These are phyloP conservation scores for Ceratocystis harringtonii DNA, from an alignment of 2,329 filamentous ascomycete species.

Conservation along the genomic window DNA sequence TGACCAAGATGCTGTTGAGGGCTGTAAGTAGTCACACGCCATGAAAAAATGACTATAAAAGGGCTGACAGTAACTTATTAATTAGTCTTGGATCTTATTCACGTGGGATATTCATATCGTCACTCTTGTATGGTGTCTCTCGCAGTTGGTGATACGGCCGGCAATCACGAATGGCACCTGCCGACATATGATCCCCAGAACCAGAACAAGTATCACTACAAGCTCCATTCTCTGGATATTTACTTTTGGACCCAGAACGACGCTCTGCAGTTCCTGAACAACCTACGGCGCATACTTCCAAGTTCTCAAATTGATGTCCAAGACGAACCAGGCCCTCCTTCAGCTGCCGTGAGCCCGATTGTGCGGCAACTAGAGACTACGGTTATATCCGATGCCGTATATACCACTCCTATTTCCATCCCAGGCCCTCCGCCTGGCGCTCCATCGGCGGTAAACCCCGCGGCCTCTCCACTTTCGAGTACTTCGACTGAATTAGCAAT, in stretches of 20 bases:
- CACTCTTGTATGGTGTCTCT: conserved; percentile 58
- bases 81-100: conserved; percentile 49
- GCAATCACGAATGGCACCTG: conserved; percentile 56
- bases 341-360: conserved; percentile 46
- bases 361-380: conserved; percentile 60
- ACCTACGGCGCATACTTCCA: conserved; percentile 49
- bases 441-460: conserved; percentile 17
- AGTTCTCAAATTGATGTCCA: conserved; percentile 44
- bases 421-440: conserved; percentile 19
- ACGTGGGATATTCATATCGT: conserved; percentile 56
- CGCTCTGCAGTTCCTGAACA: conserved; percentile 54
- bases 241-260: conserved; percentile 69
- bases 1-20: conserved; percentile 66
- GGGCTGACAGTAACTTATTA: conserved; percentile 52
- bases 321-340: conserved; percentile 44
- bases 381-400: conserved; percentile 47
- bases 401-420: conserved; percentile 22
- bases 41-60: conserved; percentile 39
- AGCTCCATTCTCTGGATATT: conserved; percentile 57
- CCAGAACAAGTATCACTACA: conserved; percentile 66
- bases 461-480: neutral
- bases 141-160: conserved; percentile 36
- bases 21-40: conserved; percentile 47
- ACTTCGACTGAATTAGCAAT: too few relatives aligned
- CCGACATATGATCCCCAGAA: conserved; percentile 57